Base-by-base conservation (phyloP, 306 rosid species). In the Astragalus membranaceus region DNA sequence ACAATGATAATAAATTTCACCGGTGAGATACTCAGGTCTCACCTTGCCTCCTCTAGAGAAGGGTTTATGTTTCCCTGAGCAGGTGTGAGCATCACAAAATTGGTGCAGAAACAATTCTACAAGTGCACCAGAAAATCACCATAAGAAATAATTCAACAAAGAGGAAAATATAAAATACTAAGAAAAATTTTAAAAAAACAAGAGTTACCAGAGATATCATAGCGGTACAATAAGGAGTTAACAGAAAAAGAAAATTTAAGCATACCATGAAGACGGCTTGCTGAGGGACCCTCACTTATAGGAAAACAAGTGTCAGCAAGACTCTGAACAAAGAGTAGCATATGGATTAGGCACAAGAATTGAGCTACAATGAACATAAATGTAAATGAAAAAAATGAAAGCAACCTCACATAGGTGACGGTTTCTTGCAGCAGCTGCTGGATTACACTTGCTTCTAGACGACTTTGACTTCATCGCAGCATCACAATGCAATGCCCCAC, bases 401-500 rank as follows among this genome's bases (percentile, higher is more conserved):
- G 86, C 93, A 85, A 93, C 98, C 96, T 93, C 96, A 80, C 98
- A 93, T 76, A 90, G 75, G 80, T 87, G 90, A 74, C 83, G 92
- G 47, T 88, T 93, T 83, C 87, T 90, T 15, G 88, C 90, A 65
- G 90, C 80, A 64, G 98, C 89, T 33, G 85, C 92, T 4, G 92
- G 92, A 74, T 86, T 88, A 81, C 98, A 93, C 80, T 90, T 93
- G 75, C 83, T 84, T 83, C 87, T 87, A 70, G 81, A 68, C 52
- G 83, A 82, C 79, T 85, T 87, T 54, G 83, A 74, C 64, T 87
- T 60, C 83, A 81, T 82, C 70, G 75, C 75, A 30, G 64, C 74
- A 78, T 90, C 94, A 78, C 98, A 93, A 80, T 93, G 98, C 79
- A 93, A 76, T 49, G 98, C 92, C 67, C 98, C 97, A 7, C 98